A percentile compares a stretch with the other conserved stretches of the same genome.
phyloP scores from a whole-genome alignment of 108 stramenopile genomes.

The Nannochloropsis salina region DNA sequence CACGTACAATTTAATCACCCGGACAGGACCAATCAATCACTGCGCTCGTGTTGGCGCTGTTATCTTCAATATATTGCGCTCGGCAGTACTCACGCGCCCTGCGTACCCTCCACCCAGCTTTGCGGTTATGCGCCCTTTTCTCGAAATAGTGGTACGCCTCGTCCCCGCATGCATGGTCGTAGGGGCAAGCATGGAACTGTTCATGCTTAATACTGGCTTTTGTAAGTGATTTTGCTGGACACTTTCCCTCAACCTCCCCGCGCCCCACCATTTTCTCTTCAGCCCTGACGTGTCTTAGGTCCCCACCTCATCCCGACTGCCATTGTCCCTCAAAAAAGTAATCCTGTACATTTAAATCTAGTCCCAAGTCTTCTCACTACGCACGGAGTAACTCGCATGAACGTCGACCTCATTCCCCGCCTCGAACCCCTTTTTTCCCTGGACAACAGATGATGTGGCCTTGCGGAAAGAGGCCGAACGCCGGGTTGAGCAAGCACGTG shows the following conservation, averaged over 20 bases:
- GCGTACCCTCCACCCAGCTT: too few relatives aligned
- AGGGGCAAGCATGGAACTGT: conserved; percentile 12
- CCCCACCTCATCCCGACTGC: too few relatives aligned
- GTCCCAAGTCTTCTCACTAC: not conserved
- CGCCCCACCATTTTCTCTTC: too few relatives aligned
- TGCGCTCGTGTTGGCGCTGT: too few relatives aligned
- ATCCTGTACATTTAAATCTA: too few relatives aligned
- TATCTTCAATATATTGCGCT: too few relatives aligned
- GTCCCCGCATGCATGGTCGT: not conserved
- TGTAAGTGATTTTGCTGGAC: not conserved
- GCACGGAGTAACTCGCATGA: not conserved
- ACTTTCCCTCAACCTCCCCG: too few relatives aligned
- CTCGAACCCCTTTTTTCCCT: not conserved
- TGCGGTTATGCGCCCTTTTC: not conserved
- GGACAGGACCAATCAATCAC: too few relatives aligned
- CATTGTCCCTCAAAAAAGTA: too few relatives aligned
- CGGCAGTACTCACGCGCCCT: too few relatives aligned
- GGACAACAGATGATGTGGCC: not conserved
- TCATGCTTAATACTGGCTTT: not conserved
- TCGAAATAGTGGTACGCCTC: not conserved
- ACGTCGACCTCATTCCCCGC: not conserved
- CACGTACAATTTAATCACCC: too few relatives aligned
- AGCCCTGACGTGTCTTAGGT: not conserved
- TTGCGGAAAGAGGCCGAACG: conserved; percentile 4
- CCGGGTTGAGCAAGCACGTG: not conserved